phyloP scores from a whole-genome alignment of 1,139 yeast genomes.

The Magnusiomyces paraingens region DNA sequence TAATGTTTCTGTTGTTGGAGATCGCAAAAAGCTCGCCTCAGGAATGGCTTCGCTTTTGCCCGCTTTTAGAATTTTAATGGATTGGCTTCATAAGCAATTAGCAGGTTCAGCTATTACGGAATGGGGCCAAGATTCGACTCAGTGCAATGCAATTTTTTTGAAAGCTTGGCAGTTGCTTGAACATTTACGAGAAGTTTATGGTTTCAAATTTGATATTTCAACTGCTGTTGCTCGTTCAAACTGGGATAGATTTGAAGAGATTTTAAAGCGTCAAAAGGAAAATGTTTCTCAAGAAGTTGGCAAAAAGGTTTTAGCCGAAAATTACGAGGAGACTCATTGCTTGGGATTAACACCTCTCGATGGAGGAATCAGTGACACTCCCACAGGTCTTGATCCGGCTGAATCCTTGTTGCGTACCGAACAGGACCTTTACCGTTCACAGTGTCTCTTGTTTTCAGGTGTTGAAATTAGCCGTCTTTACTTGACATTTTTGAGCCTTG shows the following conservation, averaged over 20 bases:
- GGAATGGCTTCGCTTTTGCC: slow-evolving; percentile 6
- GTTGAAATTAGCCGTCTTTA: slow-evolving; percentile 14
- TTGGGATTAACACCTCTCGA: slow-evolving; percentile 13
- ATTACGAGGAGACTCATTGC: slow-evolving; percentile 15
- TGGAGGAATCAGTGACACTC: slow-evolving; percentile 16
- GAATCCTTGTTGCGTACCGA: slow-evolving; percentile 1
- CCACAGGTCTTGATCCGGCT: slow-evolving; percentile 11
- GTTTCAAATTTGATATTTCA: slow-evolving; percentile 14
- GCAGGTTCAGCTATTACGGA: slow-evolving; percentile 4
- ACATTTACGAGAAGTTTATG: slow-evolving; percentile 8
- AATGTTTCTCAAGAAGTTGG: not conserved
- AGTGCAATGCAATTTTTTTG: slow-evolving; percentile 6
- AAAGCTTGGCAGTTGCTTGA: slow-evolving; percentile 9
- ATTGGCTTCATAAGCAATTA: slow-evolving; percentile 15
- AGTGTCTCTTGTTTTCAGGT: slow-evolving; percentile 16
- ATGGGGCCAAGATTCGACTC: slow-evolving; percentile 9
- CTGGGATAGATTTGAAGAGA: slow-evolving; percentile 13
- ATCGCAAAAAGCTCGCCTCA: not conserved
- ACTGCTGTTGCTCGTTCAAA: slow-evolving; percentile 16
- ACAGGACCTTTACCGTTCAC: slow-evolving; percentile 11
- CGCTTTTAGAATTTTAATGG: slow-evolving; percentile 12
- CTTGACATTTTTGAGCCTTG: slow-evolving; percentile 9
- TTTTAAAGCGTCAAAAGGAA: slow-evolving; percentile 10
- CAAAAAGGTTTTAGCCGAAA: not conserved
- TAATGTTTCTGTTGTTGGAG: not conserved